Percentiles rank a stretch among this genome's conserved stretches.
Evolutionary conservation across 495 filamentous ascomycete genomes (phyloP).

Genomic region (Penicillium arizonense): DNA sequence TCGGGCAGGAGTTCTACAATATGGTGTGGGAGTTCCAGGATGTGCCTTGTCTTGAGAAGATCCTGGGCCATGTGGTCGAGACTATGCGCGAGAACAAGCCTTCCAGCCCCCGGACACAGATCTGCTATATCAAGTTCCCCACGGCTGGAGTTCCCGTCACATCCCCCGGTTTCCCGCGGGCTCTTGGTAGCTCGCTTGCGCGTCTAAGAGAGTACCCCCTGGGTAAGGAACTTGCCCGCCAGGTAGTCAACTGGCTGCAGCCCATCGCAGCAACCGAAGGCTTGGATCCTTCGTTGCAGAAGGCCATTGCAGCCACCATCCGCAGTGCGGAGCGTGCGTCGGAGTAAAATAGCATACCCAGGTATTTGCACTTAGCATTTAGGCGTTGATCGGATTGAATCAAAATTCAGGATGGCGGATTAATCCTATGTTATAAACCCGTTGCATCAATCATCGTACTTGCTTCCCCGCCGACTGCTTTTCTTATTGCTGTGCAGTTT

Average conservation of each 20-base stretch:
- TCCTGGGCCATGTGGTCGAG: slow-evolving; percentile 75
- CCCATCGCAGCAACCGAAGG: slow-evolving; percentile 51
- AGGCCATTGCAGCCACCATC: slow-evolving; percentile 60
- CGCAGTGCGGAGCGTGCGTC: slow-evolving; percentile 36
- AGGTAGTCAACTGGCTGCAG: slow-evolving; percentile 60
- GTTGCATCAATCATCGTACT: slow-evolving; percentile 37
- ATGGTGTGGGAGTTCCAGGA: slow-evolving; percentile 67
- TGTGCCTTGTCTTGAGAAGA: slow-evolving; percentile 60
- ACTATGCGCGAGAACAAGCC: slow-evolving; percentile 59
- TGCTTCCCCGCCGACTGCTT: slow-evolving; percentile 55
- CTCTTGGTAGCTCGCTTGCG: slow-evolving; percentile 61
- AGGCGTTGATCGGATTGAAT: slow-evolving; percentile 23
- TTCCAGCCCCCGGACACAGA: slow-evolving; percentile 55
- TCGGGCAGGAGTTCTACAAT: slow-evolving; percentile 76
- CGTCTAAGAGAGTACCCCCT: slow-evolving; percentile 49
- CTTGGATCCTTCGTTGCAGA: slow-evolving; percentile 64
- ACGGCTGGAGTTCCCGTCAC: slow-evolving; percentile 61
- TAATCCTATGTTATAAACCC: neutral
- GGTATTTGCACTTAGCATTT: slow-evolving; percentile 15
- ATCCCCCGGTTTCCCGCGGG: slow-evolving; percentile 70
- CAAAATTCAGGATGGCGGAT: slow-evolving; percentile 19
- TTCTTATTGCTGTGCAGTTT: slow-evolving; percentile 83
- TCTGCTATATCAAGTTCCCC: slow-evolving; percentile 69
- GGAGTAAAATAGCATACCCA: slow-evolving; percentile 15
- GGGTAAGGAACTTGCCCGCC: slow-evolving; percentile 45